These are phyloP conservation scores for Ailanthus altissimus DNA, from an alignment of 345 rosid species.

Conservation along the genomic window DNA sequence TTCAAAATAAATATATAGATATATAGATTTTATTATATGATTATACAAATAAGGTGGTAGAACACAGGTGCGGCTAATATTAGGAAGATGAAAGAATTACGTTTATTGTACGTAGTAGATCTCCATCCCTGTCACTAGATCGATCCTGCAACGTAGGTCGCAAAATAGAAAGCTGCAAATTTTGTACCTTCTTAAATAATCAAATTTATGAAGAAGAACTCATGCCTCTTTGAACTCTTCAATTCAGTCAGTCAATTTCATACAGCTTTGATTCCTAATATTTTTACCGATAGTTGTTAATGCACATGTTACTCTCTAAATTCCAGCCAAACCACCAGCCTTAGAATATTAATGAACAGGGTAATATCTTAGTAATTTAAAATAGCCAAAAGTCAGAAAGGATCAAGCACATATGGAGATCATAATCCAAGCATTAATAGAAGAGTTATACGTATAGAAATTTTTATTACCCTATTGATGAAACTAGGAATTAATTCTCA, in stretches of 20 bases:
- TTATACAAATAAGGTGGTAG: too few species aligned
- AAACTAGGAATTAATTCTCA: conserved; percentile 31
- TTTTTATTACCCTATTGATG: not conserved
- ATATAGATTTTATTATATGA: too few species aligned
- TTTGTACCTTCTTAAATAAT: not conserved
- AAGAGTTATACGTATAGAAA: not conserved
- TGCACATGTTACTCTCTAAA: too few species aligned
- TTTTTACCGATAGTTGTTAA: too few species aligned
- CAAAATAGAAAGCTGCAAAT: not conserved
- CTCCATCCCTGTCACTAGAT: too few species aligned
- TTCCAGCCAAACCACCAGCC: too few species aligned
- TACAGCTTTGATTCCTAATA: too few species aligned
- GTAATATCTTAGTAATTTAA: not conserved
- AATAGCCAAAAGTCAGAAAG: not conserved
- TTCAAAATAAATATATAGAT: too few species aligned
- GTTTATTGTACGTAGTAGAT: too few species aligned
- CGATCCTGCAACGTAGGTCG: not conserved
- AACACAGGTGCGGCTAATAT: too few species aligned
- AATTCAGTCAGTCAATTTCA: too few species aligned
- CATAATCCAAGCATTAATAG: not conserved
- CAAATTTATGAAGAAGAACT: not conserved
- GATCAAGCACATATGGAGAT: not conserved
- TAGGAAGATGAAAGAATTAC: too few species aligned
- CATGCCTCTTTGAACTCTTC: not conserved
- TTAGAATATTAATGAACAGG: not conserved